Base-by-base conservation (phyloP, 2,329 filamentous ascomycete species). In the Botryotinia globosa region DNA sequence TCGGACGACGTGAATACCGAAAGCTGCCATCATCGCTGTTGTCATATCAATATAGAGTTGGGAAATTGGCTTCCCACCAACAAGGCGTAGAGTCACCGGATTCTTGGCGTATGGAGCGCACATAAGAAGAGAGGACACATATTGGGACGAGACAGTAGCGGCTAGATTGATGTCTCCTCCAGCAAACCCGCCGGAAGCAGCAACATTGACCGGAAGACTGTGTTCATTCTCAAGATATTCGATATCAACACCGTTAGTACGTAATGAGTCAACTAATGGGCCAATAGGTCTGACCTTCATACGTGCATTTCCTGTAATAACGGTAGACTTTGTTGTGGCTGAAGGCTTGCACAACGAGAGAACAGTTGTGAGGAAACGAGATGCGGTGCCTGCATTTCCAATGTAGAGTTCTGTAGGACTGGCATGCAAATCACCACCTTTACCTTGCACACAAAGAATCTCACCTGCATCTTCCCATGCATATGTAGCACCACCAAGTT, bases 1-100 rank as follows among this genome's bases (percentile, higher is more conserved):
- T 77, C 88, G 90, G 74, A 89, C 86, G 20, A 98, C 96, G 56
- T 90, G 82, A 58, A 99, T 89, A 67, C 96, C 96, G 79, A 99
- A 99, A 3, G 92, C 88, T 71, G 88, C 87, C 96, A 99, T 99
- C 95, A 99, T 99, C 25, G 94, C 88, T 70, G 97, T 94, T 2
- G 96, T 99, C 95, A 99, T 98, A 81, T 99, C 94, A 79, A 99
- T 98, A 82, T 99, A 99, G 2, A 91, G 90, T 81, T 98, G 94
- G 1, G 95, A 98, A 76, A 99, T 97, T 61, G 96, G 95, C 82
- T 97, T 98, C 72, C 94, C 96, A n/a, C 96, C 96, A 20, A 98
- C 91, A 56, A 99, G 87, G 58, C 91, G 91, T 76, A 99, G 84
- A 0, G 94, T 98, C 54, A 99, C 94, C 0, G 95, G 93, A 75